Base-by-base conservation (phyloP, 1,284 basidiomycete species). In the Apiotrichum laibachii region DNA sequence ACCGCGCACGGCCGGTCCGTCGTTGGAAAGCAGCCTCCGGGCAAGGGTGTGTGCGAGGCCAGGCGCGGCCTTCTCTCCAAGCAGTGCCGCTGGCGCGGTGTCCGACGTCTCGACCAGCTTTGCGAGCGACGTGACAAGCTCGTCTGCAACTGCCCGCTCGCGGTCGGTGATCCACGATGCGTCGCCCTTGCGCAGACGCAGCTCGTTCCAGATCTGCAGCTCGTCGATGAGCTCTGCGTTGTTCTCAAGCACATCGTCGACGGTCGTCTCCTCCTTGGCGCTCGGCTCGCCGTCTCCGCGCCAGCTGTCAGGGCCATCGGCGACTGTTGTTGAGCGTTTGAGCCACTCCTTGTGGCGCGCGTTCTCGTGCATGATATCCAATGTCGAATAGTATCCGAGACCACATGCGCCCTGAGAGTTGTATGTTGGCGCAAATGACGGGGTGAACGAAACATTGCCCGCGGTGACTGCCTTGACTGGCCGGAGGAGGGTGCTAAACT, bases 281-380 rank as follows among this genome's bases (percentile, higher is more conserved):
- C 26, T 31, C 26, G 26, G 26, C 26, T 31, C 26, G 26, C 26
- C 26, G 26, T 31, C 26, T 31, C 26, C 26, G 7, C 7, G 26
- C 26, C 26, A 31, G 26, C 26, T 31, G 26, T 31, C 26, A 31
- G 26, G 26, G 26, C 26, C n/a, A 2, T 57, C 47, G 21, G 33
- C 35, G n/a, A 60, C 37, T n/a, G 57, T 50, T 7, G 44, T 52
- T 26, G 49, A 42, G 11, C 47, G 39, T 18, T 13, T 19, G 15
- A 34, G 50, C 68, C 68, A 72, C 40, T 60, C 55, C 8, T 55
- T 55, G 52, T 68, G 62, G 21, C 71, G 60, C 8, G 67, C 58
- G 15, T 62, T 57, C 61, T 74, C 70, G 56, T 72, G 72, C 72
- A 75, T 73, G 6, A 62, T 64, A 43, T 68, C 66, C 18, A 72